A percentile compares a stretch with the other conserved stretches of the same genome.
Evolutionary conservation across 1,139 yeast species (phyloP).

Genomic region (Geotrichum bryndzae): DNA sequence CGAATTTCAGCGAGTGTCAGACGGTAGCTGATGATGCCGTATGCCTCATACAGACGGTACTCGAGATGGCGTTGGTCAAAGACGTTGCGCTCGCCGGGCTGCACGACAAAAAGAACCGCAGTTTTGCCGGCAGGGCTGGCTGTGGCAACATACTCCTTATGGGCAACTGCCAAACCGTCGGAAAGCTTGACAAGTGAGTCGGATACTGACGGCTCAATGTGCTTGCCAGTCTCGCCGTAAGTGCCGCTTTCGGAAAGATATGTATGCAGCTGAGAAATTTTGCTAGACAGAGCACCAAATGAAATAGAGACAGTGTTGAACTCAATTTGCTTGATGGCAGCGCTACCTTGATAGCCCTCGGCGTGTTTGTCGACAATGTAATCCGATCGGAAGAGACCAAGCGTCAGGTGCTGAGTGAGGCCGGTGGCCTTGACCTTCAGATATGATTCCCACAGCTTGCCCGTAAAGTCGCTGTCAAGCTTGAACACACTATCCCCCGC

Average conservation of each 20-base stretch:
- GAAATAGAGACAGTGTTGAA: conserved; percentile 94
- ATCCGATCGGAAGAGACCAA: conserved; percentile 88
- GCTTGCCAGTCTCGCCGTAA: conserved; percentile 24
- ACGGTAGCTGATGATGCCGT: conserved; percentile 57
- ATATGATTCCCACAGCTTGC: conserved; percentile 51
- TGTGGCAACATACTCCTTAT: conserved; percentile 42
- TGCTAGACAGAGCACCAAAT: conserved; percentile 82
- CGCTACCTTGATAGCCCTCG: conserved; percentile 17
- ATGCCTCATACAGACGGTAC: conserved; percentile 52
- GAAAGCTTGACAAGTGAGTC: conserved; percentile 58
- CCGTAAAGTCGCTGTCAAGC: conserved; percentile 74
- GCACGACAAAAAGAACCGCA: conserved; percentile 65
- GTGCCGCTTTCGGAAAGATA: conserved; percentile 36
- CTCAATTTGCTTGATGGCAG: conserved; percentile 78
- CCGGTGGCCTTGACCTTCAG: conserved; percentile 34
- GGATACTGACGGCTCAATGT: conserved; percentile 57
- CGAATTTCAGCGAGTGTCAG: conserved; percentile 59
- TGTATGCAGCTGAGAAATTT: conserved; percentile 69
- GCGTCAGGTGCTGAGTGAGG: conserved; percentile 60
- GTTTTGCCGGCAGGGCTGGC: not conserved
- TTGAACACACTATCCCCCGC: conserved; percentile 19
- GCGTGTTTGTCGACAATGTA: conserved; percentile 51
- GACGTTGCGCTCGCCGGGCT: conserved; percentile 78
- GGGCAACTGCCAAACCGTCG: conserved; percentile 64
- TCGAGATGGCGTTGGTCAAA: conserved; percentile 88